A percentile compares a stretch with the other conserved stretches of the same genome.
Conservation (phyloP, 2,329 filamentous ascomycete species). For the Fusarium agapanthi region DNA sequence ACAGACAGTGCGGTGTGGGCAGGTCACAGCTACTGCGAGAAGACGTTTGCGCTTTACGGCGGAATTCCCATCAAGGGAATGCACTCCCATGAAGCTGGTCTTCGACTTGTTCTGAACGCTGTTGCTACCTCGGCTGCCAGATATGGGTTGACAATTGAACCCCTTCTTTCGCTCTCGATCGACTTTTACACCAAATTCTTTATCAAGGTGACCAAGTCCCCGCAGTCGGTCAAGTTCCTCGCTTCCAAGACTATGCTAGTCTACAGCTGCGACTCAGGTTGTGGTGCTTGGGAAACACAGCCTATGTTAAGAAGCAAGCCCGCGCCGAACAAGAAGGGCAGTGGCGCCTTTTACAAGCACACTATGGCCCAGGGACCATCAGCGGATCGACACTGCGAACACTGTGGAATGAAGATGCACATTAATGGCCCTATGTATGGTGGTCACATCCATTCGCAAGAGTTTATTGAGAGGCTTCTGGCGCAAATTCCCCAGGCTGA, state of each 20-base stretch:
- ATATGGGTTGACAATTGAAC: slow-evolving; percentile 90
- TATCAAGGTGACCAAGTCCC: slow-evolving; percentile 80
- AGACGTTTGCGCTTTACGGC: slow-evolving; percentile 92
- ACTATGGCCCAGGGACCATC: slow-evolving; percentile 76
- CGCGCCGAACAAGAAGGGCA: slow-evolving; percentile 74
- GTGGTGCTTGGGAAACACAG: slow-evolving; percentile 90
- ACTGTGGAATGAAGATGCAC: slow-evolving; percentile 89
- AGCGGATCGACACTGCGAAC: slow-evolving; percentile 72
- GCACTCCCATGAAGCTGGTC: slow-evolving; percentile 87
- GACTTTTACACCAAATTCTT: slow-evolving; percentile 96
- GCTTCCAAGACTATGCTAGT: slow-evolving; percentile 92
- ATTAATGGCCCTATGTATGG: slow-evolving; percentile 94
- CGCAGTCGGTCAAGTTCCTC: slow-evolving; percentile 87
- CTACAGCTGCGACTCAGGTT: slow-evolving; percentile 90
- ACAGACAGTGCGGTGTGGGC: slow-evolving; percentile 97
- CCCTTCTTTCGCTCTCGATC: slow-evolving; percentile 89
- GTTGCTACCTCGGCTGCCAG: slow-evolving; percentile 82
- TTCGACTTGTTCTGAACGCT: slow-evolving; percentile 85
- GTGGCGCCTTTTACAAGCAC: slow-evolving; percentile 79
- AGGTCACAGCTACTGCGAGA: slow-evolving; percentile 92
- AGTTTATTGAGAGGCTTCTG: slow-evolving; percentile 83
- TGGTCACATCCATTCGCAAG: slow-evolving; percentile 83
- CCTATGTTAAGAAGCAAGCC: slow-evolving; percentile 75
- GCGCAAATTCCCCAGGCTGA: slow-evolving; percentile 74
- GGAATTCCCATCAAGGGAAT: slow-evolving; percentile 85